Evolutionary conservation across 2,329 filamentous ascomycete genomes (phyloP), one percentile per base, ranked within the genome.

Genomic region (Neofusicoccum sp.): DNA sequence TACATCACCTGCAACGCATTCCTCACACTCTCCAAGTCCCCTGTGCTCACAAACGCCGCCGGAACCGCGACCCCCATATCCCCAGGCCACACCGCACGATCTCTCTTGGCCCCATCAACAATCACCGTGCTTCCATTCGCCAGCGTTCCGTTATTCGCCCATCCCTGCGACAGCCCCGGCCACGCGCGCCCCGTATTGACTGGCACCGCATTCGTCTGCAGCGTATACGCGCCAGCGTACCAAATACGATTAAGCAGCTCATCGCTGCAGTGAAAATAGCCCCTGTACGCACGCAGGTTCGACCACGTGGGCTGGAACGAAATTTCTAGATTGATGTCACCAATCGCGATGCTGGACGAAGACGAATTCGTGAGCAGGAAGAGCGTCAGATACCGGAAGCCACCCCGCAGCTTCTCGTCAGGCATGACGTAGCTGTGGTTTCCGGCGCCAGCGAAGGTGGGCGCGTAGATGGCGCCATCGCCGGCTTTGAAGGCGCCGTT

Each of bases 361-460:
- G 73, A 71, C 12, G 71, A 69, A 5, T 71, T 70, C 2, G 74
- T 76, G 3, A 79, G 66, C 43, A 81, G 71, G 63, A 82, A 82
- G 8, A 81, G 63, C 0, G 81, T 85, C 64, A 85, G 69, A 64
- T 85, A 85, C 16, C 82, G 76, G 66, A 85, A 85, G 0, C 82
- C 83, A 4, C 84, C 83, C 8, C 83, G 77, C 54, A 83, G 71
- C 49, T 78, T 76, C 29, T 70, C 69, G 49, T 80, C 71, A 0
- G 79, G 79, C 76, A 84, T 80, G 6, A 71, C 74, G 63, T 79
- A 80, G 7, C 69, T 77, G n/a, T 74, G 73, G 1, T 73, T 66
- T 2, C 70, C 74, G 0, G 73, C 64, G 7, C 65, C 63, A 4
- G 72, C 70, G 59, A 84, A 73, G 54, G 77, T 73, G n/a, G 74